Conservation (phyloP, 805 yeast species). For the Pichia kluyveri region DNA sequence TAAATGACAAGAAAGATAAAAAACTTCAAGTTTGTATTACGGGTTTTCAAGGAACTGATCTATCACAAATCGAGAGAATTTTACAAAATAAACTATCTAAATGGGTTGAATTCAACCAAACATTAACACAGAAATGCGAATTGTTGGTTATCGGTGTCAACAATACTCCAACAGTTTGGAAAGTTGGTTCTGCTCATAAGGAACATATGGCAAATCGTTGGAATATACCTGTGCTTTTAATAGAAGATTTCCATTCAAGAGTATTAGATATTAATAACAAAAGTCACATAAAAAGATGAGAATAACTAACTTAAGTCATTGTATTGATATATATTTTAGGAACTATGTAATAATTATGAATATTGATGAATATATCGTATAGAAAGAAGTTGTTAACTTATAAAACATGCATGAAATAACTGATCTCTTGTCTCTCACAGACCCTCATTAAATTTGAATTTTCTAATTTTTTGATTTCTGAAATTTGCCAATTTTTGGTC, state of each 20-base stretch:
- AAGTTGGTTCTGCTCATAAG: constrained; percentile 10
- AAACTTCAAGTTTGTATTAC: constrained; percentile 18
- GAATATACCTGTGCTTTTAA: constrained; percentile 7
- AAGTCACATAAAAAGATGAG: no score
- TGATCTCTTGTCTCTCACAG: no score
- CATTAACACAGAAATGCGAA: constrained; percentile 43
- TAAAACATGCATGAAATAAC: no score
- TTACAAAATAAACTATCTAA: constrained; percentile 40
- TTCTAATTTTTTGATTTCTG: no score
- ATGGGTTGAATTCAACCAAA: constrained; percentile 39
- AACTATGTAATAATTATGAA: no score
- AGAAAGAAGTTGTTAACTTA: no score
- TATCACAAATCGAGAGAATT: constrained; percentile 33
- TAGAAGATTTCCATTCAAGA: background rate
- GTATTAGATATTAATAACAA: background rate
- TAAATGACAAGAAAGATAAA: background rate
- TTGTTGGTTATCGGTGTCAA: constrained; percentile 35
- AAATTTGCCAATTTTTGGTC: no score
- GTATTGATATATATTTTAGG: no score
- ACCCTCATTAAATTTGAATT: no score
- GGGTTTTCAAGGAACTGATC: constrained; percentile 24
- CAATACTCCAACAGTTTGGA: background rate
- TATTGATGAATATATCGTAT: no score
- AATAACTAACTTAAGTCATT: no score
- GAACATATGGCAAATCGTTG: constrained; percentile 19